Percentiles rank a stretch among this genome's conserved stretches.
Evolutionary conservation across 1,284 basidiomycete genomes (phyloP).

Genomic region (Gomphus sp.): DNA sequence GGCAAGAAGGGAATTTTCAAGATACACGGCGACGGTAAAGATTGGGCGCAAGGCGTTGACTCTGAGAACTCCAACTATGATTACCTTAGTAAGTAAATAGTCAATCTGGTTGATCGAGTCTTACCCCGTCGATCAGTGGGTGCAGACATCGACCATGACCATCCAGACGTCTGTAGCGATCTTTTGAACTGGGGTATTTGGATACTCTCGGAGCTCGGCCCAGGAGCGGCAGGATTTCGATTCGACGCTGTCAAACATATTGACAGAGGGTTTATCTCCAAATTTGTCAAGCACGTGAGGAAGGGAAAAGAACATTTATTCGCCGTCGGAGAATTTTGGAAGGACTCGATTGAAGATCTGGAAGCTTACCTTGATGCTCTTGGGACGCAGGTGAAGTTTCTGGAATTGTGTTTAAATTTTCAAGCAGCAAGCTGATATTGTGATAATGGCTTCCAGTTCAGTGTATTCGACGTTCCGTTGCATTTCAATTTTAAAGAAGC

Average conservation of each 20-base stretch:
- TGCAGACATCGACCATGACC: conserved; percentile 36
- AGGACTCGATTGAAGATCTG: conserved; percentile 31
- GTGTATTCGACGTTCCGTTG: conserved; percentile 44
- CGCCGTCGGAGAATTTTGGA: conserved; percentile 45
- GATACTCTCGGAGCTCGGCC: conserved; percentile 34
- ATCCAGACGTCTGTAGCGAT: conserved; percentile 35
- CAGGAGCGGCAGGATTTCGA: conserved; percentile 37
- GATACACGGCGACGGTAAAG: conserved; percentile 45
- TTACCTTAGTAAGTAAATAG: conserved; percentile 20
- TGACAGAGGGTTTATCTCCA: conserved; percentile 33
- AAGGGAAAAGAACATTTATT: conserved; percentile 31
- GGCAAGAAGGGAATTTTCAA: conserved; percentile 35
- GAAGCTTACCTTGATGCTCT: conserved; percentile 30
- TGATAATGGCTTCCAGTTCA: conserved; percentile 26
- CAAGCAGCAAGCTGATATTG: conserved; percentile 10
- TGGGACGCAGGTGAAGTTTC: conserved; percentile 17
- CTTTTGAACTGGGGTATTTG: conserved; percentile 42
- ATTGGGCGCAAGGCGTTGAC: conserved; percentile 33
- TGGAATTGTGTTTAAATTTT: conserved; percentile 10
- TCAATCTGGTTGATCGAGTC: not conserved
- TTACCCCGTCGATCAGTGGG: conserved; percentile 15
- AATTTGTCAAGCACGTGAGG: conserved; percentile 44
- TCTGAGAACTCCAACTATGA: conserved; percentile 35
- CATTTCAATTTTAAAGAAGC: conserved; percentile 49
- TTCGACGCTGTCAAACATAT: conserved; percentile 42